Conservation (phyloP, 352 stramenopile species). For the Lagenidium sp. region DNA sequence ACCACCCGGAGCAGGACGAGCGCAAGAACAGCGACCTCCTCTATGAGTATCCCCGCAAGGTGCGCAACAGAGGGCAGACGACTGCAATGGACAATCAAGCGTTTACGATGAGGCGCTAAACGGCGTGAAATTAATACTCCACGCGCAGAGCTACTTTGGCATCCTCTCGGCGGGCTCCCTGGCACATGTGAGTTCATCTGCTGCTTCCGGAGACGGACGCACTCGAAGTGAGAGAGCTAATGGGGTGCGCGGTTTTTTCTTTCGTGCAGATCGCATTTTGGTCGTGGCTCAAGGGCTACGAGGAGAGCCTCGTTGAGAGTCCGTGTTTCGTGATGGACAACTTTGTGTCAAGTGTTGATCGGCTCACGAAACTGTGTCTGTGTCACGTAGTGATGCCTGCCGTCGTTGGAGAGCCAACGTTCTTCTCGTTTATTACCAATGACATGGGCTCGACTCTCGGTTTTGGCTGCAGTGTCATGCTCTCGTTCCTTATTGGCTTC, state of each 20-base stretch:
- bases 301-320: constrained; percentile 79
- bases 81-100: background rate
- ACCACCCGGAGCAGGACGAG: constrained; percentile 41
- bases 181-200: constrained; percentile 36
- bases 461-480: constrained; percentile 75
- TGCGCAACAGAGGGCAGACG: constrained; percentile 4
- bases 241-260: no score
- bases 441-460: constrained; percentile 71
- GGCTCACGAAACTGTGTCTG: no score
- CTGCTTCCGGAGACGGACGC: background rate
- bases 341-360: no score
- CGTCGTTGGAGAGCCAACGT: constrained; percentile 50
- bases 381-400: constrained; percentile 30
- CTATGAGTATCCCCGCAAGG: constrained; percentile 82
- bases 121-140: no score
- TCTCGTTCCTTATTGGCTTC: constrained; percentile 75
- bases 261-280: constrained; percentile 71
- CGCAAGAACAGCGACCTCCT: constrained; percentile 57
- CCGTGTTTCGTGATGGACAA: no score
- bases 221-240: background rate
- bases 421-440: constrained; percentile 75
- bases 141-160: constrained; percentile 70
- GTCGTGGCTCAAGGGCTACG: constrained; percentile 86
- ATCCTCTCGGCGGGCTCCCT: constrained; percentile 70
- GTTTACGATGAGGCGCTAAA: background rate